A percentile compares a stretch with the other conserved stretches of the same genome.
These are phyloP conservation scores for Sonneratia alba DNA, from an alignment of 345 rosid genomes.

Conservation along the genomic window DNA sequence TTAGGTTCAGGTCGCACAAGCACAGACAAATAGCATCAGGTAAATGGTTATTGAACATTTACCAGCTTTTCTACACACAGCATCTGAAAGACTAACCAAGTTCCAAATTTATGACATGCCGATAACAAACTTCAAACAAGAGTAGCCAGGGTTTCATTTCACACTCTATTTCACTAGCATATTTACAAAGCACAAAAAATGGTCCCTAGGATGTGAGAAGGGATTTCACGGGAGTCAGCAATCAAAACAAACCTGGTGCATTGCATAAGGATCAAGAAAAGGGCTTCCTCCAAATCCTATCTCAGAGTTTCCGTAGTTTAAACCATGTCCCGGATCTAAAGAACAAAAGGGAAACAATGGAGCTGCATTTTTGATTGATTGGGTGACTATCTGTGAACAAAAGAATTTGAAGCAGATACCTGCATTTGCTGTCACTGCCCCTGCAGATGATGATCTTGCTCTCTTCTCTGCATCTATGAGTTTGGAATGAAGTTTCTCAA, in stretches of 20 bases:
- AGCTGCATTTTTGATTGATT: background rate
- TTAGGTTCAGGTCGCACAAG: background rate
- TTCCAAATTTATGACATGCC: background rate
- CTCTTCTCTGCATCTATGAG: constrained; percentile 41
- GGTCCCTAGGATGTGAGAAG: background rate
- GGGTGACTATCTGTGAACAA: background rate
- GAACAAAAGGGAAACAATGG: background rate
- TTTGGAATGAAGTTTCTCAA: constrained; percentile 37
- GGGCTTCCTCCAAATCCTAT: constrained; percentile 24
- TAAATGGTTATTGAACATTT: background rate
- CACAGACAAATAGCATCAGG: background rate
- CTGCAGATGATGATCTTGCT: constrained; percentile 23
- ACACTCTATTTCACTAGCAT: background rate
- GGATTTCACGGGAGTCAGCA: background rate
- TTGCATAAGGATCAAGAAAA: constrained; percentile 25
- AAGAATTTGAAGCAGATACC: constrained; percentile 18
- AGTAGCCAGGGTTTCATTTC: background rate
- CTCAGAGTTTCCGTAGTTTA: constrained; percentile 35
- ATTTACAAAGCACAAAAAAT: background rate
- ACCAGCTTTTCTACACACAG: background rate
- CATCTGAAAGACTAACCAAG: background rate
- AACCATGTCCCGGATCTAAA: constrained; percentile 32
- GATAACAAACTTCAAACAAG: background rate
- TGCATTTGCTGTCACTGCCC: constrained; percentile 32
- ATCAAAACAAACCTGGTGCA: constrained; percentile 37